These are phyloP conservation scores for Aspergillus nanangensis DNA, from an alignment of 495 filamentous ascomycete species.

Conservation along the genomic window DNA sequence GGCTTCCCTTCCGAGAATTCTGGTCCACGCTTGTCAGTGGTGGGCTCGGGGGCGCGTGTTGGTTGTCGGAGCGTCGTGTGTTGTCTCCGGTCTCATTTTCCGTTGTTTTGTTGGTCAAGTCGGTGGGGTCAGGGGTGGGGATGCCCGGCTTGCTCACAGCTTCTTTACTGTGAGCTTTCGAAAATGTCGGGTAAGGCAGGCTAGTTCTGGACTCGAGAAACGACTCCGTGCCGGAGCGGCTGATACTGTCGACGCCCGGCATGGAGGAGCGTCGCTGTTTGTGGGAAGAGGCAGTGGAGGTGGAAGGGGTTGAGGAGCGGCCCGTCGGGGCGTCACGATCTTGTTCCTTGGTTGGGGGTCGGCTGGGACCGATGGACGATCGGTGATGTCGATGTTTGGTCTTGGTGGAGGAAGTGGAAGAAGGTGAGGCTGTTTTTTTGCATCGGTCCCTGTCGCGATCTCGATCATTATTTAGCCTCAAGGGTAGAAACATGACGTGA, in stretches of 20 bases:
- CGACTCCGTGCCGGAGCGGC: slow-evolving; percentile 33
- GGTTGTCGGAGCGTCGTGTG: slow-evolving; percentile 23
- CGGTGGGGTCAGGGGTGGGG: slow-evolving; percentile 76
- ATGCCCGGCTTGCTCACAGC: slow-evolving; percentile 63
- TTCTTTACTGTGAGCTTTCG: slow-evolving; percentile 87
- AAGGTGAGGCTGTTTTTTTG: slow-evolving; percentile 20
- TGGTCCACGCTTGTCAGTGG: slow-evolving; percentile 55
- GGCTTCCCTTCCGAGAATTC: slow-evolving; percentile 43
- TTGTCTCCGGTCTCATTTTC: slow-evolving; percentile 22
- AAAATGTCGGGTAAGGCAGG: slow-evolving; percentile 80
- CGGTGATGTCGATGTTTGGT: slow-evolving; percentile 32
- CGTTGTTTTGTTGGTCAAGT: slow-evolving; percentile 54
- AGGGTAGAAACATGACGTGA: slow-evolving; percentile 38
- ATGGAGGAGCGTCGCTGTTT: slow-evolving; percentile 46
- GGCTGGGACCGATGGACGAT: slow-evolving; percentile 35
- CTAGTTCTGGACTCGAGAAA: slow-evolving; percentile 53
- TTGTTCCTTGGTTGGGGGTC: slow-evolving; percentile 45
- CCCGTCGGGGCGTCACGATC: slow-evolving; percentile 31
- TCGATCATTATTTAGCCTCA: slow-evolving; percentile 40
- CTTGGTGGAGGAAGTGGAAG: slow-evolving; percentile 24
- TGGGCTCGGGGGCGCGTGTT: slow-evolving; percentile 56
- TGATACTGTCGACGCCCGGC: slow-evolving; percentile 41
- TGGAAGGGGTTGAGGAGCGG: slow-evolving; percentile 35
- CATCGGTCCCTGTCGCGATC: slow-evolving; percentile 29
- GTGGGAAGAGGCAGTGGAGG: slow-evolving; percentile 22